Percentiles rank a stretch among this genome's conserved stretches.
These are phyloP conservation scores for Cryomyces minteri DNA, from an alignment of 495 filamentous ascomycete genomes.

Conservation along the genomic window DNA sequence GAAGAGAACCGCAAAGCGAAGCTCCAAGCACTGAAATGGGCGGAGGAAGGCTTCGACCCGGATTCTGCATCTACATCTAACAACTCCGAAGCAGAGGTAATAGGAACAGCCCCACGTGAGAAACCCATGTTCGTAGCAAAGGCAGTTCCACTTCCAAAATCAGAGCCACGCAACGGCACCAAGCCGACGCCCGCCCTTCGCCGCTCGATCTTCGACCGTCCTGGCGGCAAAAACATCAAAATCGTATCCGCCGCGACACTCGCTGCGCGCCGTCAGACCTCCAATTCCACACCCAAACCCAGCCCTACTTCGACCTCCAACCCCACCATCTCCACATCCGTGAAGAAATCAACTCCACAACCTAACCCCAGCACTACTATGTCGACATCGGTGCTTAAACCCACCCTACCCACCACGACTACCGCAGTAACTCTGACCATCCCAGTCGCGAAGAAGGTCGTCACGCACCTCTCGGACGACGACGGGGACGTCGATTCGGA, in stretches of 20 bases:
- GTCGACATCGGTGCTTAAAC: no score
- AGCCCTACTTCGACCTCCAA: background rate
- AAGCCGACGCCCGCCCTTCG: background rate
- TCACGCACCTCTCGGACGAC: no score
- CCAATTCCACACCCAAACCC: background rate
- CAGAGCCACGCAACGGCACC: background rate
- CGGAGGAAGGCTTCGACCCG: constrained; percentile 1
- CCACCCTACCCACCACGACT: no score
- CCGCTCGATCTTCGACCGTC: background rate
- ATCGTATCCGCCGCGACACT: constrained; percentile 2
- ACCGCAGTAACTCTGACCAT: no score
- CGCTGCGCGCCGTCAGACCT: background rate
- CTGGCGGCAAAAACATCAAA: constrained; percentile 6
- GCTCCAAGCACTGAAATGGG: constrained; percentile 2
- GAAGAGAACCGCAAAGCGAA: constrained; percentile 12
- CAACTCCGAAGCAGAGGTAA: background rate
- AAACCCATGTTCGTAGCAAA: no score
- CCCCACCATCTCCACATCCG: background rate
- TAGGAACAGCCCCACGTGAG: background rate
- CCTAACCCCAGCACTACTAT: no score
- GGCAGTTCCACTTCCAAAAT: no score
- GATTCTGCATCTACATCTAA: constrained; percentile 1
- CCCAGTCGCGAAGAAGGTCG: no score
- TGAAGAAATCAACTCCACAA: background rate
- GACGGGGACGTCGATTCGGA: background rate